phyloP scores from a whole-genome alignment of 345 rosid species.

The Heritiera littoralis region DNA sequence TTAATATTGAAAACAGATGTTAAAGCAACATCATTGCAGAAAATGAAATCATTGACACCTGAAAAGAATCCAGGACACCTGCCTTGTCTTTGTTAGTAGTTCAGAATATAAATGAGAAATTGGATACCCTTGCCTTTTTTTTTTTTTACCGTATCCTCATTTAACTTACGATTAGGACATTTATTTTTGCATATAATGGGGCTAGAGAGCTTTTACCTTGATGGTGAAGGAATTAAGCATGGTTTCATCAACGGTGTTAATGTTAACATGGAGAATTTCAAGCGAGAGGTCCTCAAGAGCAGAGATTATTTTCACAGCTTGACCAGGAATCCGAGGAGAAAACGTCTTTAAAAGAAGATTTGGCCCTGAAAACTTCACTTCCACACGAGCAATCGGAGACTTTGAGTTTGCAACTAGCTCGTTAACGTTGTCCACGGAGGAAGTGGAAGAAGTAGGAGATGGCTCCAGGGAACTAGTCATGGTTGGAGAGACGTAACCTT shows the following conservation, averaged over 20 bases:
- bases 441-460: constrained; percentile 64
- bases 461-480: constrained; percentile 46
- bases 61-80: too few relatives aligned
- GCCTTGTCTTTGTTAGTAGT: neutral
- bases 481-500: constrained; percentile 51
- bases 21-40: neutral
- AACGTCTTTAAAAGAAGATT: constrained; percentile 76
- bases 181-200: neutral
- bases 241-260: constrained; percentile 68
- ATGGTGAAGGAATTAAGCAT: constrained; percentile 89
- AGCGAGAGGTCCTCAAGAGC: constrained; percentile 78
- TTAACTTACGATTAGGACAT: neutral
- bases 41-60: neutral
- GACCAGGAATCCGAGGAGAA: constrained; percentile 84
- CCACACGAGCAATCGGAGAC: constrained; percentile 84
- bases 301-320: constrained; percentile 70
- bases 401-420: constrained; percentile 87
- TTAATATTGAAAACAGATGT: neutral
- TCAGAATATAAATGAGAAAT: neutral
- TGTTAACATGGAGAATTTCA: constrained; percentile 70
- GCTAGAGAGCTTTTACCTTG: constrained; percentile 59
- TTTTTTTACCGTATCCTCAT: neutral
- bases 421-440: constrained; percentile 44
- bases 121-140: neutral
- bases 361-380: constrained; percentile 88